A percentile compares a stretch with the other conserved stretches of the same genome.
Evolutionary conservation across 176 grass and related monocot genomes (phyloP).

Genomic region (Avena eriantha): DNA sequence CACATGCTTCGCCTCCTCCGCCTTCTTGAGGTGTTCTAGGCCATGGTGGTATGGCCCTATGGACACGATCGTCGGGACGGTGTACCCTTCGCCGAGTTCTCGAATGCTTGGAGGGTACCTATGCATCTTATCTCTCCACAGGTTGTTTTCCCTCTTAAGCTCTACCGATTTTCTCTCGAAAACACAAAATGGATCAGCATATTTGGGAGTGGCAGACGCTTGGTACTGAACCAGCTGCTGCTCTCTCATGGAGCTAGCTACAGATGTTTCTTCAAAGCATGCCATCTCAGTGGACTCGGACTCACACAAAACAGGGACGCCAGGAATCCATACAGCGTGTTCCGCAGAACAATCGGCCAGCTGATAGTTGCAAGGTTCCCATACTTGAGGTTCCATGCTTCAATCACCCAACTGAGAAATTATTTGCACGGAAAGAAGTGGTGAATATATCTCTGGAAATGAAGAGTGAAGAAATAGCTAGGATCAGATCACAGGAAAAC

Average conservation of each 20-base stretch:
- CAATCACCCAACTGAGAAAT: neutral
- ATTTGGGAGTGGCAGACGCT: neutral
- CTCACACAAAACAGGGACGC: neutral
- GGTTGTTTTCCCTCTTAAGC: neutral
- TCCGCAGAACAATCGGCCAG: neutral
- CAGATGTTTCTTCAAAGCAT: neutral
- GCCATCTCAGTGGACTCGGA: neutral
- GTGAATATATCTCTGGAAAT: neutral
- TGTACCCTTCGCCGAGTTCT: neutral
- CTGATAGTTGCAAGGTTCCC: neutral
- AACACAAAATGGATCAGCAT: neutral
- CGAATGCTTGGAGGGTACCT: neutral
- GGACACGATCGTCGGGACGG: neutral
- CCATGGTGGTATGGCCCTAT: neutral
- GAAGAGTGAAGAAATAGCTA: neutral
- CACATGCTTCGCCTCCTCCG: neutral
- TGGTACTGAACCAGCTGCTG: neutral
- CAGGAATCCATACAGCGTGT: neutral
- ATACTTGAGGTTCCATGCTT: constrained; percentile 2
- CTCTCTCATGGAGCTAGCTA: neutral
- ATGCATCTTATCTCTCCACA: neutral
- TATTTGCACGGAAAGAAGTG: neutral
- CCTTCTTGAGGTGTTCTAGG: neutral
- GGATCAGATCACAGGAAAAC: neutral
- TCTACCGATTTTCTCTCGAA: neutral